Evolutionary conservation across 768 basidiomycete species (phyloP).

Genomic region (Tulasnella sp.): DNA sequence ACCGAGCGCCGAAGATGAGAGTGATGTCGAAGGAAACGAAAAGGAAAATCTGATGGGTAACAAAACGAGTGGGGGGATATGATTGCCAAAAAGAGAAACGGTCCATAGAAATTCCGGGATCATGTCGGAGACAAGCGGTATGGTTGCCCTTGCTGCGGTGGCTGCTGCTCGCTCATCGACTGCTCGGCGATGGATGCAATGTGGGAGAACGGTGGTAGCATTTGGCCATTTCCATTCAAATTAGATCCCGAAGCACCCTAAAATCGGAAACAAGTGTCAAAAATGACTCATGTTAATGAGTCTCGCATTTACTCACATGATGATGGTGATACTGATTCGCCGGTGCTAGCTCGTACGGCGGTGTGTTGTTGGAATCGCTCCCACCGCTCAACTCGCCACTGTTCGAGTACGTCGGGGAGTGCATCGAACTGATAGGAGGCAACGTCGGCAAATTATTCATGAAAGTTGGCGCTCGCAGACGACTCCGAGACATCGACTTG

Average conservation of each 20-base stretch:
- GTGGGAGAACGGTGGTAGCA: constrained; percentile 68
- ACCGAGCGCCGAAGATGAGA: no score
- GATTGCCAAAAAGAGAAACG: no score
- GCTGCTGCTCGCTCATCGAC: constrained; percentile 22
- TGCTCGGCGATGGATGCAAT: constrained; percentile 73
- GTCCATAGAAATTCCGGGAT: neutral
- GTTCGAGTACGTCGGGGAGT: constrained; percentile 13
- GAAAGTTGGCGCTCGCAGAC: neutral
- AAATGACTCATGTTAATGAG: no score
- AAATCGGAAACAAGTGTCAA: no score
- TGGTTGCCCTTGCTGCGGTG: constrained; percentile 6
- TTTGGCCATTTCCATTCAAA: constrained; percentile 24
- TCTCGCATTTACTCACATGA: constrained; percentile 10
- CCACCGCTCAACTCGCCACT: neutral
- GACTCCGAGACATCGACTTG: constrained; percentile 1
- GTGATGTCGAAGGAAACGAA: neutral
- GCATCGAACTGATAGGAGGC: constrained; percentile 14
- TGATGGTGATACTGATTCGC: neutral
- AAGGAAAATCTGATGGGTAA: neutral
- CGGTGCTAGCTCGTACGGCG: neutral
- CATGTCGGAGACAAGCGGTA: constrained; percentile 1
- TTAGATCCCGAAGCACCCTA: neutral
- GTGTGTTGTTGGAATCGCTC: neutral
- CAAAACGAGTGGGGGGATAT: neutral
- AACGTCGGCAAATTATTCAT: constrained; percentile 1